phyloP scores from a whole-genome alignment of 2,329 filamentous ascomycete species.

The Botrytis deweyae region DNA sequence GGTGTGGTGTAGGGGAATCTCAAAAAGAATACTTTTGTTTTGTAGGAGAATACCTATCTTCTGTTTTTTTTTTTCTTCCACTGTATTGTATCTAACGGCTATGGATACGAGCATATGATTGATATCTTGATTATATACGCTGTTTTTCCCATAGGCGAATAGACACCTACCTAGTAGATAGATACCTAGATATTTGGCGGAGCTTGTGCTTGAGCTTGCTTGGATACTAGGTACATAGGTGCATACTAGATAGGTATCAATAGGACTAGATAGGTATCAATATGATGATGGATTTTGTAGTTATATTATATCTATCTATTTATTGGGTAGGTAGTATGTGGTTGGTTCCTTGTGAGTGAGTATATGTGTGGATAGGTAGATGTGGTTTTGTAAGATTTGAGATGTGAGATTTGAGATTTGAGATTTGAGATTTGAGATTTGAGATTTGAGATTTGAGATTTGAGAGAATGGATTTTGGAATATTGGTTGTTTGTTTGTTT shows the following conservation, averaged over 20 bases:
- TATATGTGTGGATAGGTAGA: no score
- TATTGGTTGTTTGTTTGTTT: no score
- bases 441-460: no score
- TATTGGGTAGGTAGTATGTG: no score
- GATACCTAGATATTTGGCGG: not conserved
- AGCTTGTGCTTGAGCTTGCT: not conserved
- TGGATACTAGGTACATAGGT: not conserved
- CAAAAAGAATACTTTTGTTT: constrained; percentile 8
- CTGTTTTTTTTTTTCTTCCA: not conserved
- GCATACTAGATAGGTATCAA: not conserved
- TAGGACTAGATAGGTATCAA: not conserved
- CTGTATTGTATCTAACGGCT: not conserved
- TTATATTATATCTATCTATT: no score
- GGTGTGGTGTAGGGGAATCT: not conserved
- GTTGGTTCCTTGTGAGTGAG: no score
- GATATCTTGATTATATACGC: not conserved
- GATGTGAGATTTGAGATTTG: no score
- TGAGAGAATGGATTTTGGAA: no score
- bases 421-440: no score
- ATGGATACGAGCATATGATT: not conserved
- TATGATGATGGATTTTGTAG: no score
- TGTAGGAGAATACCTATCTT: no score
- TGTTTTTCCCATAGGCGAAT: not conserved
- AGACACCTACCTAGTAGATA: not conserved
- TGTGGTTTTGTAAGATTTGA: no score